phyloP scores from a whole-genome alignment of 768 basidiomycete genomes.

The Infundibulicybe gibba region DNA sequence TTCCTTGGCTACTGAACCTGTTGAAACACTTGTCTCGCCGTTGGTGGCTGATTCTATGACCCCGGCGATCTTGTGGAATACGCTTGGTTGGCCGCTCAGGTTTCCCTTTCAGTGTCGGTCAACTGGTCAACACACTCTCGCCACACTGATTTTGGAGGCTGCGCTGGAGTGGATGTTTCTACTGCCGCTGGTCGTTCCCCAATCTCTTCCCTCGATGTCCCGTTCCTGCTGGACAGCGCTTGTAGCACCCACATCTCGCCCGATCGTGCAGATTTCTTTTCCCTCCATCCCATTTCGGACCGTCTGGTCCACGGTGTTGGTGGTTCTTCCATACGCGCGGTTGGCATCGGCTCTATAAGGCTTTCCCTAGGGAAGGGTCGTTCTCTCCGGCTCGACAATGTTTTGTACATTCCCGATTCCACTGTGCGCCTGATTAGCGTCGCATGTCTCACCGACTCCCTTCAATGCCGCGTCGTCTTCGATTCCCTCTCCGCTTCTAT shows the following conservation, averaged over 20 bases:
- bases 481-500: not conserved
- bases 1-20: not conserved
- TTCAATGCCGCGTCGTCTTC: constrained; percentile 3
- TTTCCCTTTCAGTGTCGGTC: not conserved
- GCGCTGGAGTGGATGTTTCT: not conserved
- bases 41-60: not conserved
- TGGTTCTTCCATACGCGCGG: constrained; percentile 10
- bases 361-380: not conserved
- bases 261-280: constrained; percentile 9
- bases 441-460: constrained; percentile 3
- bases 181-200: not conserved
- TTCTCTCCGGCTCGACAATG: constrained; percentile 2
- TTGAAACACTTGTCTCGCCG: not conserved
- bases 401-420: constrained; percentile 11
- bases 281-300: constrained; percentile 6
- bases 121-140: not conserved
- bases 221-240: constrained; percentile 6
- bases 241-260: constrained; percentile 12
- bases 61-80: not conserved
- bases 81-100: not conserved
- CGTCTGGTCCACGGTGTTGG: constrained; percentile 8
- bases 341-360: constrained; percentile 9
- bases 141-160: not conserved
- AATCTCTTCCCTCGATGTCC: not conserved
- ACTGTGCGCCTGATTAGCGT: constrained; percentile 15